Evolutionary conservation across 306 rosid genomes (phyloP), one percentile per base, ranked within the genome.

Genomic region (Fragaria nilgerrensis): DNA sequence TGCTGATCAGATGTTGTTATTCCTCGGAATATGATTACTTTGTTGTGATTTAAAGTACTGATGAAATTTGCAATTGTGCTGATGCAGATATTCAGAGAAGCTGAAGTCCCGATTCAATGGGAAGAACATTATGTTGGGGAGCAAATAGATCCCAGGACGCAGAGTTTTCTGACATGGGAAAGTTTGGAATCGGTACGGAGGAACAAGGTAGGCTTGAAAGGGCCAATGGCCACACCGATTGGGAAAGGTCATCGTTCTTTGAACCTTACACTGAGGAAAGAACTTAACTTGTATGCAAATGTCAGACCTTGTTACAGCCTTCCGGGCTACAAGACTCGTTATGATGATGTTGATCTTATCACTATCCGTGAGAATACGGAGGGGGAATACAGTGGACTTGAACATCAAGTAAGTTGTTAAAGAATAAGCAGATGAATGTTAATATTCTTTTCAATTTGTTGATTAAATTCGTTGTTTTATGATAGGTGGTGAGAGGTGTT

Each of bases 331-430:
- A 96, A 92, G 87, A 96, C 99, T 34, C 89, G 96, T 34, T 96
- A 96, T 68, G 97, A 92, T 77, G 79, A 91, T 86, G 98, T 96
- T 4, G 67, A 96, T 80, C 99, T 96, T 75, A 64, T 96, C 83
- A 96, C 99, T 7, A 96, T 96, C 75, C 99, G 98, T 86, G 99
- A 96, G 84, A 96, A 96, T 75, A 96, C 99, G 0, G 98, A 96
- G 83, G 99, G 99, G 71, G 99, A 96, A 86, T 92, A 96, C 82
- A 92, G 97, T 88, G 99, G 99, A 49, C 99, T 96, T 86, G 99
- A 96, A 70, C 98, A 96, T 89, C 98, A 96, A 91, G 99, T 87
- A 88, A 90, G 82, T 74, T 59, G 70, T 72, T 29, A 49, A 37
- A 47, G 55, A 68, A 27, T 9, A 59, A 58, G 71, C 13, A 3